Conservation (phyloP, 495 filamentous ascomycete genomes). For the Hypomontagnella monticulosa region DNA sequence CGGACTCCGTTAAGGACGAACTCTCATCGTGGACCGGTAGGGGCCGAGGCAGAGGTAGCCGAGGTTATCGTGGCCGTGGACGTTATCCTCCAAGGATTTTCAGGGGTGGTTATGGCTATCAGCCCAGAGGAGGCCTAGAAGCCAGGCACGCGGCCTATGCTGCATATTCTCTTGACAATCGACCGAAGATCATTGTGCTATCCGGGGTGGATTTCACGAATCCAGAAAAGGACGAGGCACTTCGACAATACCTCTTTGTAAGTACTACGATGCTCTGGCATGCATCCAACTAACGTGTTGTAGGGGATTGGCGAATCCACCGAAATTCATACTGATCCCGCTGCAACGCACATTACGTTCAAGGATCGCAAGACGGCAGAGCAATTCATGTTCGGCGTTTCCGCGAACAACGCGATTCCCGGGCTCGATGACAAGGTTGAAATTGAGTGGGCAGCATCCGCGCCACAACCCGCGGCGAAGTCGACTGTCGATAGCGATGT, state of each 20-base stretch:
- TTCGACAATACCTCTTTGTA: conserved; percentile 88
- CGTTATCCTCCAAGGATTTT: conserved; percentile 57
- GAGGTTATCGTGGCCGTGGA: conserved; percentile 55
- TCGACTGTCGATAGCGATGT: conserved; percentile 16
- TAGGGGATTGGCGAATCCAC: conserved; percentile 87
- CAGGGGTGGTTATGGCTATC: conserved; percentile 63
- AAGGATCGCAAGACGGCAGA: conserved; percentile 91
- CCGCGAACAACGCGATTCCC: conserved; percentile 69
- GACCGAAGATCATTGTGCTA: conserved; percentile 80
- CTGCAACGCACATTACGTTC: conserved; percentile 75
- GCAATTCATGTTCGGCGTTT: conserved; percentile 75
- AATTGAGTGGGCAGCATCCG: conserved; percentile 71
- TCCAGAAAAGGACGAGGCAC: conserved; percentile 78
- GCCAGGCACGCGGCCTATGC: conserved; percentile 62
- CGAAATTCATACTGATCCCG: conserved; percentile 72
- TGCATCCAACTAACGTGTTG: conserved; percentile 30
- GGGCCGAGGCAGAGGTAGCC: conserved; percentile 43
- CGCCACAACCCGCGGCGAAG: conserved; percentile 24
- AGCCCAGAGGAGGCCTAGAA: conserved; percentile 65
- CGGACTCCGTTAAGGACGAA: conserved; percentile 54
- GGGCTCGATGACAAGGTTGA: conserved; percentile 77
- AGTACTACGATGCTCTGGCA: conserved; percentile 43
- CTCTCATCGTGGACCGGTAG: conserved; percentile 49
- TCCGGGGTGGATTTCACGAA: conserved; percentile 72
- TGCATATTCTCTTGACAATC: conserved; percentile 85